Evolutionary conservation across 1,139 yeast genomes (phyloP), one percentile per base, ranked within the genome.

Genomic region (Nakaseomyces glabratus): DNA sequence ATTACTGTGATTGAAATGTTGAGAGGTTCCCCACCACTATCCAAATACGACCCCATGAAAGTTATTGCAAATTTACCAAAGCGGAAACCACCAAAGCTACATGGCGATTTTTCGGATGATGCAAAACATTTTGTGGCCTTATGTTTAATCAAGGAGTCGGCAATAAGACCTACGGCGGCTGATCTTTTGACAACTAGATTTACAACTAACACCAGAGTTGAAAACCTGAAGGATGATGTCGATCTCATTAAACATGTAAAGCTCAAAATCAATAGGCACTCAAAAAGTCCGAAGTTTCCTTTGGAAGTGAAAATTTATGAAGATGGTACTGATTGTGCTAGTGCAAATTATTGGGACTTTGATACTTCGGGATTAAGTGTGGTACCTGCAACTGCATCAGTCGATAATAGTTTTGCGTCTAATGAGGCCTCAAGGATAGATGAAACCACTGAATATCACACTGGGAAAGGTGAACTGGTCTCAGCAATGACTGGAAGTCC

Each of bases 1-100:
- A 82, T 84, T 33, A 84, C 94, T 1, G 71, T 81, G 1, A 77
- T 80, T 45, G 95, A 84, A 52, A 58, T 84, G 31, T 66, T 78
- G 1, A 73, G 75, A 4, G 93, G 94, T 0, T 58, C 68, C 5
- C 90, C 93, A 0, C 94, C 95, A 1, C 63, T 73, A 35, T 58
- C 82, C 0, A 72, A 76, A 20, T 63, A 70, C 39, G 84, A 80
- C 39, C 93, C 94, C 8, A 69, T 80, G 73, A 76, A 79, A 46
- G 81, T 82, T 0, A 62, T 86, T 38, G 71, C 78, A 50, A 73
- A 75, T 39, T 78, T 86, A 36, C 93, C 93, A 14, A 69, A 69
- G 38, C 64, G 70, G 31, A 71, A 73, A 28, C 75, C 95, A 0
- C 95, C 95, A 1, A 52, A 58, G 6, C 61, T 86, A 37, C 52